phyloP scores from a whole-genome alignment of 768 basidiomycete species.

The Suillus hirtellus region DNA sequence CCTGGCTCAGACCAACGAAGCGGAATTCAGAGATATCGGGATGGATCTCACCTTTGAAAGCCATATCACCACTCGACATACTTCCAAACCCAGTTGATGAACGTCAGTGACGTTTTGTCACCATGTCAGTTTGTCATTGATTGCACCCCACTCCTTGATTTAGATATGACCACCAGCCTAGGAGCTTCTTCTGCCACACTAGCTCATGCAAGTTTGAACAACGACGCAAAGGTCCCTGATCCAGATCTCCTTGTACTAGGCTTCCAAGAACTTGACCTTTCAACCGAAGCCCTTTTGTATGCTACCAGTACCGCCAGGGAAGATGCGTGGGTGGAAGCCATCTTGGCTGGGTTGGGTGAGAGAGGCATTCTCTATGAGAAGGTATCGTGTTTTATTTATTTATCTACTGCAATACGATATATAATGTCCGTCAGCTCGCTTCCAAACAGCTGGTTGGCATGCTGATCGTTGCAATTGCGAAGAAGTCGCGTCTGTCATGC shows the following conservation, averaged over 20 bases:
- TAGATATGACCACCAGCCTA: slow-evolving; percentile 16
- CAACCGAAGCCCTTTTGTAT: slow-evolving; percentile 76
- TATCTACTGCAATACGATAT: slow-evolving; percentile 1
- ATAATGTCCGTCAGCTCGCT: slow-evolving; percentile 46
- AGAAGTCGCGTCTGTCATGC: slow-evolving; percentile 46
- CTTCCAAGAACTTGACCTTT: slow-evolving; percentile 81
- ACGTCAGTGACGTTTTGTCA: slow-evolving; percentile 18
- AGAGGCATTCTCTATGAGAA: slow-evolving; percentile 65
- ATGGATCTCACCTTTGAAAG: slow-evolving; percentile 37
- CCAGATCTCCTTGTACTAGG: slow-evolving; percentile 75
- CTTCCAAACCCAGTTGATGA: slow-evolving; percentile 22
- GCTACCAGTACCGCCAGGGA: slow-evolving; percentile 60
- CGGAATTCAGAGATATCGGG: slow-evolving; percentile 10
- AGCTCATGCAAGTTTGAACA: not conserved
- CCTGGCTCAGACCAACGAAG: slow-evolving; percentile 51
- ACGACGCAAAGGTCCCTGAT: slow-evolving; percentile 34
- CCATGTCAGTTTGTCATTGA: not conserved
- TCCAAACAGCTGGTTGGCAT: slow-evolving; percentile 86
- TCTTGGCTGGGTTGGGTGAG: slow-evolving; percentile 72
- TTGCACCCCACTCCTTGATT: not conserved
- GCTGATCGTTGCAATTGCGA: slow-evolving; percentile 69
- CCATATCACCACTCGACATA: slow-evolving; percentile 36
- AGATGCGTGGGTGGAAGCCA: slow-evolving; percentile 68
- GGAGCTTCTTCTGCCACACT: slow-evolving; percentile 14
- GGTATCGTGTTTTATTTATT: slow-evolving; percentile 35